Evolutionary conservation across 306 rosid genomes (phyloP), one percentile per base, ranked within the genome.

Genomic region (Dalbergia cochinchinensis): DNA sequence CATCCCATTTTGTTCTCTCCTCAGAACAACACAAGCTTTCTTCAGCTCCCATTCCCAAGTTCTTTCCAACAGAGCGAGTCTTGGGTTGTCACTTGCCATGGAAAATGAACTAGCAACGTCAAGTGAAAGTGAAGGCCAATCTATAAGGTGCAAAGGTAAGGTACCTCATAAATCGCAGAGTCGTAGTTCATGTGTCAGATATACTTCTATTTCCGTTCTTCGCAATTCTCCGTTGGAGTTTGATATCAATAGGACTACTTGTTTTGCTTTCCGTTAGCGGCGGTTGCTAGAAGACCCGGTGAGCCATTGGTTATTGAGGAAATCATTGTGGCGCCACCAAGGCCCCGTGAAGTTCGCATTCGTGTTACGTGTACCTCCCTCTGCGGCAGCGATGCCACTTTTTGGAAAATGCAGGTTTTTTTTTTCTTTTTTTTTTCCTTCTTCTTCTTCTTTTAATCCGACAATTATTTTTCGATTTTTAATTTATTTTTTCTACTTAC

Each of bases 371-470:
- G 93, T 48, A 83, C 92, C 39, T 94, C 97, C 77, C 90, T 94
- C 16, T 94, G 97, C 70, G 84, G 87, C 53, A 89, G 92, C 5
- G 98, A 94, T 22, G 5, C 92, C 78, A 83, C 78, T 15, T 76
- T 88, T 73, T 86, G 90, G 94, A 88, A 82, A 48, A 41, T 92
- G 85, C 85, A 92, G 97, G 96, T 91, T 88, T 87, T 44, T n/a
- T n/a, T n/a, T n/a, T n/a, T n/a, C n/a, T n/a, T n/a, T n/a, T n/a
- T n/a, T n/a, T n/a, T 0, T 35, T 34, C 8, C 1, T n/a, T 4
- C 26, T 54, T 3, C 89, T 87, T 37, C 20, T 15, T 11, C 6
- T 59, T 18, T 20, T 57, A 3, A 8, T 59, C 8, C 20, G 9
- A 51, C 9, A 51, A 8, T 72, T 20, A 3, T 18, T 50, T 63